phyloP scores from a whole-genome alignment of 192 early-diverging fungal species.

The Rhizoclosmatium globosum region DNA sequence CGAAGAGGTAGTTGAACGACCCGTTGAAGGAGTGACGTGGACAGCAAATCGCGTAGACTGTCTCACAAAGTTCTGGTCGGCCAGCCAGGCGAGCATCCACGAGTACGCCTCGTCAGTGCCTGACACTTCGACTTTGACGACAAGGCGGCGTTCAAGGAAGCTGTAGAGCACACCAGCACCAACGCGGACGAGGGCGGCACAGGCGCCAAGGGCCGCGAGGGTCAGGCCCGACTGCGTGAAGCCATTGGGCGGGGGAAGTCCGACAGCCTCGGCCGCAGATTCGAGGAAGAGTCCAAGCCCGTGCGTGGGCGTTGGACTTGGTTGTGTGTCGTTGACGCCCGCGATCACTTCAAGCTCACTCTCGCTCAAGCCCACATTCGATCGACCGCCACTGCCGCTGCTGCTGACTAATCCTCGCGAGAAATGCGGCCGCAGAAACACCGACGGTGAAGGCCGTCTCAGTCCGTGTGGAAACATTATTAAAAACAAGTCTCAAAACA shows the following conservation, averaged over 20 bases:
- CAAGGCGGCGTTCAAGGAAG: conserved; percentile 1
- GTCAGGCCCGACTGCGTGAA: conserved; percentile 30
- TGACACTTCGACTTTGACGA: conserved; percentile 25
- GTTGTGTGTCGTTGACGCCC: too few relatives aligned
- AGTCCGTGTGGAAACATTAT: neutral
- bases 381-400: neutral
- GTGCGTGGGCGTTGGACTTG: neutral
- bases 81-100: conserved; percentile 37
- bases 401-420: neutral
- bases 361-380: too few relatives aligned
- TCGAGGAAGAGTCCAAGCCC: conserved; percentile 1
- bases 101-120: conserved; percentile 25
- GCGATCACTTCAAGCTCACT: too few relatives aligned
- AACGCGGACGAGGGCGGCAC: conserved; percentile 17
- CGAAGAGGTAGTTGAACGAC: conserved; percentile 12
- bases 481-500: too few relatives aligned
- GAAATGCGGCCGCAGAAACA: too few relatives aligned
- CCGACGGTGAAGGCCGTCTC: neutral
- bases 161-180: neutral
- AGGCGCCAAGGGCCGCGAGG: conserved; percentile 22
- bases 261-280: neutral
- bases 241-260: conserved; percentile 22
- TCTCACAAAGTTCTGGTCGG: conserved; percentile 37
- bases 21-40: conserved; percentile 22
- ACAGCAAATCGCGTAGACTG: conserved; percentile 20